Evolutionary conservation across 495 filamentous ascomycete species (phyloP).

Genomic region (Aspergillus affinis): DNA sequence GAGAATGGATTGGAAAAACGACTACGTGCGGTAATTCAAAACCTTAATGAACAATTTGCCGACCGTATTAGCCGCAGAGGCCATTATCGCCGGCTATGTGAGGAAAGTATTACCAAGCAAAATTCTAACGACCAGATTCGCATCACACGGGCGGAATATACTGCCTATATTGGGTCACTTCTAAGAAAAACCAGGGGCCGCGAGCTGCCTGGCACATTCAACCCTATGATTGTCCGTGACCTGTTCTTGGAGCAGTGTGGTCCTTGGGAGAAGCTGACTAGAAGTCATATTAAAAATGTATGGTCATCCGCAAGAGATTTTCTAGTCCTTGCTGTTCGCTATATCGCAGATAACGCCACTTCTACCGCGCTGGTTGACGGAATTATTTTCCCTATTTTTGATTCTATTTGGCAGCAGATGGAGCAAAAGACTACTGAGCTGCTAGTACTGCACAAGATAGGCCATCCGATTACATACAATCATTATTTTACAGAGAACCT

Average conservation of each 20-base stretch:
- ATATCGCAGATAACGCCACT: conserved; percentile 40
- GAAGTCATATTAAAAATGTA: conserved; percentile 30
- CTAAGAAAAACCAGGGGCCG: conserved; percentile 42
- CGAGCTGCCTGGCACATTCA: conserved; percentile 53
- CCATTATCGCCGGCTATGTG: conserved; percentile 32
- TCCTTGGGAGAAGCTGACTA: conserved; percentile 44
- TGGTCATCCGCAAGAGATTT: conserved; percentile 39
- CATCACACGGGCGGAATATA: conserved; percentile 37
- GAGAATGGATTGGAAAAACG: conserved; percentile 47
- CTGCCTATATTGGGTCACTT: conserved; percentile 37
- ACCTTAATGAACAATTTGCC: conserved; percentile 53
- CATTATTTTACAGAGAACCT: conserved; percentile 52
- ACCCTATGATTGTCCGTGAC: conserved; percentile 49
- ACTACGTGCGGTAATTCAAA: conserved; percentile 60
- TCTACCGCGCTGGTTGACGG: conserved; percentile 36
- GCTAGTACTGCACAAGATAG: conserved; percentile 21
- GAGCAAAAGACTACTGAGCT: conserved; percentile 24
- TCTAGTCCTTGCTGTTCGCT: conserved; percentile 27
- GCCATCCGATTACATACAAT: conserved; percentile 55
- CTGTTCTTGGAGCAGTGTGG: conserved; percentile 50
- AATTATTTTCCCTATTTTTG: conserved; percentile 38
- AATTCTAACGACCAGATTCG: conserved; percentile 14
- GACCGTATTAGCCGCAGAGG: conserved; percentile 43
- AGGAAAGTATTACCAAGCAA: conserved; percentile 4
- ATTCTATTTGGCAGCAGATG: conserved; percentile 23